Evolutionary conservation across 2,329 filamentous ascomycete genomes (phyloP), one percentile per base, ranked within the genome.

Genomic region (Leptographium lundbergii): DNA sequence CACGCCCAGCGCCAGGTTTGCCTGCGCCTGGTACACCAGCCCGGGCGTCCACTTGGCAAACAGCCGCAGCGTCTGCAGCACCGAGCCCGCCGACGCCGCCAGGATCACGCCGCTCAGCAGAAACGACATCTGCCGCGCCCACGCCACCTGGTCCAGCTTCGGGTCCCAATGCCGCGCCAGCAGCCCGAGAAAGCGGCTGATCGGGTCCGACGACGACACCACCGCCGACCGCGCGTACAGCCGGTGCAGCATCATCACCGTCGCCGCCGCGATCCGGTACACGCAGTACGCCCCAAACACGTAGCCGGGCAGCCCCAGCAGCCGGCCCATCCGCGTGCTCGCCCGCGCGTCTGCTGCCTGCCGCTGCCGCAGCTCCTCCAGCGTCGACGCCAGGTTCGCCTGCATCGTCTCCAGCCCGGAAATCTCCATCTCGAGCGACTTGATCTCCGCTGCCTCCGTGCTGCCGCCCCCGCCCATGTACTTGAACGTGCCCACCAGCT

Each of bases 81-180:
- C 89, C 60, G 85, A 88, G 70, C 87, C 89, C 71, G 91, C 90
- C 59, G 87, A 89, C 2, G 88, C 86, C 19, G 89, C 77, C 27
- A 95, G 84, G 69, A 95, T 94, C 56, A 91, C 82, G 22, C 89
- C 90, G 9, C 86, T 89, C 5, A 95, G 78, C 25, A 90, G 75
- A 71, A 95, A 95, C 61, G 87, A 90, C 64, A 95, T 91, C 67
- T 90, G 88, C 34, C 89, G 85, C 25, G 88, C 86, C 89, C 89
- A 95, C 11, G 88, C 87, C 13, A 84, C 80, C 67, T 90, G 88
- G 72, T 95, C 88, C 29, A 95, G 80, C 61, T 85, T 82, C 3
- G 88, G 88, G 68, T 95, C 88, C 81, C 88, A 91, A 72, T 95
- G 88, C 59, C 87, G 86, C 4, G 88, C 89, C 22, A 95, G 73